A percentile compares a stretch with the other conserved stretches of the same genome.
These are phyloP conservation scores for Daldinia decipiens DNA, from an alignment of 495 filamentous ascomycete species.

Conservation along the genomic window DNA sequence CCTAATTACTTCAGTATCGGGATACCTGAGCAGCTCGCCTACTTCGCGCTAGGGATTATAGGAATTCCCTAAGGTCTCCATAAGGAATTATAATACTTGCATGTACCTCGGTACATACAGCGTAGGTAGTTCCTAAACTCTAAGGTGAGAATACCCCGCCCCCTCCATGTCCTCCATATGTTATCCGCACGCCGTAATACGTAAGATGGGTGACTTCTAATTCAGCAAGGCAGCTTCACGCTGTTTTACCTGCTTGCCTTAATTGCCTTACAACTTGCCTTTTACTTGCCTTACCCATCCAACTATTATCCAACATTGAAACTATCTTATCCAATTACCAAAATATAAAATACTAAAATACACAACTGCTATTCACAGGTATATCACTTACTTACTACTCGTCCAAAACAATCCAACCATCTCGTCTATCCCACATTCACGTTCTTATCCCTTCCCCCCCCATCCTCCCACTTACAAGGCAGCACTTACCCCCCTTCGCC, in stretches of 20 bases:
- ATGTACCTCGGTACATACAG: slow-evolving; percentile 8
- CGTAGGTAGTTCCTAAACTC: neutral
- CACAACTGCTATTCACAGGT: too few relatives aligned
- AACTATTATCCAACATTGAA: neutral
- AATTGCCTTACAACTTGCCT: slow-evolving; percentile 2
- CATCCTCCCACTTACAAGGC: neutral
- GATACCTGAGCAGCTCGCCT: neutral
- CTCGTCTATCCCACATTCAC: neutral
- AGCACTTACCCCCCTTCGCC: neutral
- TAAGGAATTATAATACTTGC: neutral
- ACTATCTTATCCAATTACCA: neutral
- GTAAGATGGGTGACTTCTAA: slow-evolving; percentile 3
- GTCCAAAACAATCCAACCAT: neutral
- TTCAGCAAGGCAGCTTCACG: slow-evolving; percentile 33
- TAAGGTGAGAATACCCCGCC: slow-evolving; percentile 33
- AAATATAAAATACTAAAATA: too few relatives aligned
- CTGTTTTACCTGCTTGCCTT: slow-evolving; percentile 17
- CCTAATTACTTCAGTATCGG: neutral
- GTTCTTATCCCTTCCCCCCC: neutral
- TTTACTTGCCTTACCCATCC: slow-evolving; percentile 7
- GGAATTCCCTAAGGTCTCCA: neutral
- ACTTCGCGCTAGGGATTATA: slow-evolving; percentile 1
- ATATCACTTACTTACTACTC: neutral
- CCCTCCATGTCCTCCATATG: slow-evolving; percentile 28
- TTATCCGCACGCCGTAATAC: slow-evolving; percentile 32